Evolutionary conservation across 352 stramenopile species (phyloP).

Genomic region (Pythium volutum): DNA sequence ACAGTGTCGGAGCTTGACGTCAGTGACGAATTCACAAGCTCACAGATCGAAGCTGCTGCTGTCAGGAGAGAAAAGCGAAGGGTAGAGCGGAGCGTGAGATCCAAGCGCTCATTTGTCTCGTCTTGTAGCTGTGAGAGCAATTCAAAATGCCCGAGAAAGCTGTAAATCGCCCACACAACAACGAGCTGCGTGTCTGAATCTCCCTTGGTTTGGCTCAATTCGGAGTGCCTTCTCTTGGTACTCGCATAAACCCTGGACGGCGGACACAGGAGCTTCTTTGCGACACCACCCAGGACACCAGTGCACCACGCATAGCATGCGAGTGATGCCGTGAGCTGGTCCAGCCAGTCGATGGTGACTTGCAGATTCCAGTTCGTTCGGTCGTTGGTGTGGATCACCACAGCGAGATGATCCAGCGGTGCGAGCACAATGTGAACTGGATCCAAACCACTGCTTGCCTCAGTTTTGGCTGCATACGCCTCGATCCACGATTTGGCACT

Average conservation of each 20-base stretch:
- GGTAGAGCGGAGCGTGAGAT: slow-evolving; percentile 1
- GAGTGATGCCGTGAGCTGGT: slow-evolving; percentile 56
- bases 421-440: slow-evolving; percentile 37
- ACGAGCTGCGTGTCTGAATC: neutral
- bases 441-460: neutral
- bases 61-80: slow-evolving; percentile 7
- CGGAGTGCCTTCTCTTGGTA: slow-evolving; percentile 31
- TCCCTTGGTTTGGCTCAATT: neutral
- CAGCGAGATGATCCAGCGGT: slow-evolving; percentile 41
- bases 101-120: neutral
- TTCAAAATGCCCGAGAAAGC: slow-evolving; percentile 10
- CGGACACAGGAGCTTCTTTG: slow-evolving; percentile 15
- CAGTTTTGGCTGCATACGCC: slow-evolving; percentile 28
- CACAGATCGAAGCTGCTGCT: slow-evolving; percentile 1
- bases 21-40: slow-evolving; percentile 1
- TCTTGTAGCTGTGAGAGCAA: neutral
- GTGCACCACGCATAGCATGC: slow-evolving; percentile 59
- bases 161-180: slow-evolving; percentile 7
- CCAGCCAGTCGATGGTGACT: slow-evolving; percentile 45
- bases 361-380: slow-evolving; percentile 17
- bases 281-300: slow-evolving; percentile 36
- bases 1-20: neutral
- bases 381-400: slow-evolving; percentile 23
- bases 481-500: slow-evolving; percentile 55
- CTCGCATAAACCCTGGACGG: slow-evolving; percentile 28